phyloP scores from a whole-genome alignment of 2,329 filamentous ascomycete species.

The Diaporthe sp. region DNA sequence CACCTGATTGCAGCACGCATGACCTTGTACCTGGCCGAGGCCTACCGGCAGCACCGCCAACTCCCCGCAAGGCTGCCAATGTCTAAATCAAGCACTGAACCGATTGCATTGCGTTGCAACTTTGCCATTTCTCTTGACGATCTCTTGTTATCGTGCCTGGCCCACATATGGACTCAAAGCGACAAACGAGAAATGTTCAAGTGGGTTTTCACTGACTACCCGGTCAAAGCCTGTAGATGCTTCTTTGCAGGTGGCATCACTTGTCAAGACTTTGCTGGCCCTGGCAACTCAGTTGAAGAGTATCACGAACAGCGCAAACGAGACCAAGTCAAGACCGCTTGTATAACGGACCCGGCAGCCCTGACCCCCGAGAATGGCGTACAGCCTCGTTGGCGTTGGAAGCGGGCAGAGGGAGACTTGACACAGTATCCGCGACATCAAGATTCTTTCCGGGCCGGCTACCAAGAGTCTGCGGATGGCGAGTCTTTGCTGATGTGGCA shows the following conservation, averaged over 20 bases:
- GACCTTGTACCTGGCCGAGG: conserved; percentile 30
- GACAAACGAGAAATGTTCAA: background rate
- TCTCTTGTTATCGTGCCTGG: conserved; percentile 8
- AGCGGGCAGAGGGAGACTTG: conserved; percentile 17
- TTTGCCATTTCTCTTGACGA: conserved; percentile 32
- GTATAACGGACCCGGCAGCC: conserved; percentile 16
- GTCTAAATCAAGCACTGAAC: background rate
- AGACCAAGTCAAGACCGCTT: conserved; percentile 19
- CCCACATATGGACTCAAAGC: conserved; percentile 24
- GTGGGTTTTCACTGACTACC: conserved; percentile 27
- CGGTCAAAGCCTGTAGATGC: background rate
- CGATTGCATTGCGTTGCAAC: conserved; percentile 16
- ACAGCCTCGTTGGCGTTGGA: background rate
- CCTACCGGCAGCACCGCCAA: background rate
- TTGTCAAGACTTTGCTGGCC: background rate
- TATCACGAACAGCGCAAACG: background rate
- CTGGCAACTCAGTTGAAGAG: background rate
- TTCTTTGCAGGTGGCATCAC: background rate
- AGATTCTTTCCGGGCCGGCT: background rate
- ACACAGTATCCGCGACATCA: background rate
- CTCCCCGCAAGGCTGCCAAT: background rate
- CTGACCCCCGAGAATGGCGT: conserved; percentile 34
- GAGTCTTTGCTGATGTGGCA: conserved; percentile 23
- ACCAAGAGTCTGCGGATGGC: background rate
- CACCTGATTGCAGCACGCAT: conserved; percentile 35